Base-by-base conservation (phyloP, 495 filamentous ascomycete species). In the Aspergillus mulundensis region DNA sequence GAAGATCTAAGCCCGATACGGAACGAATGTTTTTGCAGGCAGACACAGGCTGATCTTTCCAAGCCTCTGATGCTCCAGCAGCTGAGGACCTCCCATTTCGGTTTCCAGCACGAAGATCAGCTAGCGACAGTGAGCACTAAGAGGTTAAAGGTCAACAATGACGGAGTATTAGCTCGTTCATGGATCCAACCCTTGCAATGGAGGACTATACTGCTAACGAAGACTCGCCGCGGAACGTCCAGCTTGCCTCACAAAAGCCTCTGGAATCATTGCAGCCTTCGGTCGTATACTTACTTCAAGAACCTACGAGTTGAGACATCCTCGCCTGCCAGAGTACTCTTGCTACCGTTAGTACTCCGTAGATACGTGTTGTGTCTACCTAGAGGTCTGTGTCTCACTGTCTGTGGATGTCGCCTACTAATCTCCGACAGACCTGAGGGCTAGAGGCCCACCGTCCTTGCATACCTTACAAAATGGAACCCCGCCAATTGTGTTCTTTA, bases 1-100 rank as follows among this genome's bases (percentile, higher is more conserved):
- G 32, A 39, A 50, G 32, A 25, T 43, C 50, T 53, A 53, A 39
- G 21, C 38, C 50, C 1, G 50, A 43, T 53, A 25, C 41, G 50
- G 50, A 53, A 53, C 38, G 38, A 41, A 14, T 38, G 32, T 40
- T 40, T 14, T n/a, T n/a, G 23, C 23, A 24, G 25, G 25, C 25
- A 4, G 25, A 4, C 25, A 28, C 25, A 28, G 25, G 25, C 44
- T 30, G 15, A 23, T 6, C 32, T 7, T 36, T 36, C 12, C 12
- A 4, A 36, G 11, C 5, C 2, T 36, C 32, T 14, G 32, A 30
- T 3, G 21, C 23, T 16, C 25, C 25, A 28, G 25, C 25, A 40
- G n/a, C 3, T 18, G 14, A 3, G 1, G 16, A 10, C 30, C 25
- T 36, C 15, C 14, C 12, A 2, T 1, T 23, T 30, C 12, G 12